These are phyloP conservation scores for Aspergillus haitiensis DNA, from an alignment of 495 filamentous ascomycete genomes.

Conservation along the genomic window DNA sequence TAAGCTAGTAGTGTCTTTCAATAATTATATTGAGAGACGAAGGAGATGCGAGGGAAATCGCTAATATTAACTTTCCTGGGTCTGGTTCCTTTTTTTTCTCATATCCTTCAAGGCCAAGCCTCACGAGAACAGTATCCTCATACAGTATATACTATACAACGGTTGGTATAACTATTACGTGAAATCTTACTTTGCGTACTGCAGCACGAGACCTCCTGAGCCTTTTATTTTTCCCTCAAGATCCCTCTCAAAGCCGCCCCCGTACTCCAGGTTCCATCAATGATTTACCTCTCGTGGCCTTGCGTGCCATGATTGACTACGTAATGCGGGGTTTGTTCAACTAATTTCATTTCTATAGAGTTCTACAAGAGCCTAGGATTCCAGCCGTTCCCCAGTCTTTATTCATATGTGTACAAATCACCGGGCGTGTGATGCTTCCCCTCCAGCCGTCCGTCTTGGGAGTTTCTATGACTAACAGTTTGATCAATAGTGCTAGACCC, in stretches of 20 bases:
- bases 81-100: neutral
- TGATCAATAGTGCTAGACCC: constrained; percentile 4
- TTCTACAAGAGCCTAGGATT: constrained; percentile 1
- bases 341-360: constrained; percentile 7
- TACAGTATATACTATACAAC: neutral
- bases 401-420: neutral
- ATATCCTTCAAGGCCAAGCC: too few species aligned
- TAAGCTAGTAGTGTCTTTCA: neutral
- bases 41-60: constrained; percentile 6
- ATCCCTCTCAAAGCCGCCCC: neutral
- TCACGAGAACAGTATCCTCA: neutral
- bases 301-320: neutral
- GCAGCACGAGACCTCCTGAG: constrained; percentile 1
- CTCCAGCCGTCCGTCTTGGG: constrained; percentile 1
- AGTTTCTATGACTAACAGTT: constrained; percentile 21
- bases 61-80: neutral
- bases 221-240: neutral
- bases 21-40: neutral
- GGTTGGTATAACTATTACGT: neutral
- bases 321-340: constrained; percentile 19
- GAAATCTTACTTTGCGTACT: neutral
- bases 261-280: neutral
- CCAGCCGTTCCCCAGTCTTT: constrained; percentile 5
- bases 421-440: neutral
- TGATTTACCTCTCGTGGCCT: neutral